Conservation (phyloP, 176 grass and related monocot genomes). For the Thinopyrum elongatum region DNA sequence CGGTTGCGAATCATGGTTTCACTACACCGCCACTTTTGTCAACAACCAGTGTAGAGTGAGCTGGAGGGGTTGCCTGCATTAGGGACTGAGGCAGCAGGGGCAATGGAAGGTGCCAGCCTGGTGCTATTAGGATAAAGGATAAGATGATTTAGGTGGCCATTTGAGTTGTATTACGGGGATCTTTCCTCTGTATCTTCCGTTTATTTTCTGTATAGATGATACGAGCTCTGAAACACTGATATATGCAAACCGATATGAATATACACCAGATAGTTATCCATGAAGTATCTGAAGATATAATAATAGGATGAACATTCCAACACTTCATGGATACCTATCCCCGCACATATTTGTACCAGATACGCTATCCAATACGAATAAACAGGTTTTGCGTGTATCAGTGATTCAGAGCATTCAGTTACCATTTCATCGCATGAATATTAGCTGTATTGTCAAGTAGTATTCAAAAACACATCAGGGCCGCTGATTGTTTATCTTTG, state of each 20-base stretch:
- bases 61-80: neutral
- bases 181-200: neutral
- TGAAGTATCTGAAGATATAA: neutral
- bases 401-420: neutral
- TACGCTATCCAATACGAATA: neutral
- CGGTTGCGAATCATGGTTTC: neutral
- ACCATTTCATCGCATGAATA: conserved; percentile 6
- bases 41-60: neutral
- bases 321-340: neutral
- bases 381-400: neutral
- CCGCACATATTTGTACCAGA: neutral
- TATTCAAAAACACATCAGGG: neutral
- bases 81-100: neutral
- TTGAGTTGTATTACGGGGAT: neutral
- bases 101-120: neutral
- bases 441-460: neutral
- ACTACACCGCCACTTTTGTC: neutral
- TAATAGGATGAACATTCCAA: neutral
- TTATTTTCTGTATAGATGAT: neutral
- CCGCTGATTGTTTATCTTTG: neutral
- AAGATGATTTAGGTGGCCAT: neutral
- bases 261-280: neutral
- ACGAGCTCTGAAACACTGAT: neutral
- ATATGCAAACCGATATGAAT: neutral
- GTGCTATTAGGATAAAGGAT: neutral